Conservation (phyloP, 306 rosid genomes). For the Rosa chinensis region DNA sequence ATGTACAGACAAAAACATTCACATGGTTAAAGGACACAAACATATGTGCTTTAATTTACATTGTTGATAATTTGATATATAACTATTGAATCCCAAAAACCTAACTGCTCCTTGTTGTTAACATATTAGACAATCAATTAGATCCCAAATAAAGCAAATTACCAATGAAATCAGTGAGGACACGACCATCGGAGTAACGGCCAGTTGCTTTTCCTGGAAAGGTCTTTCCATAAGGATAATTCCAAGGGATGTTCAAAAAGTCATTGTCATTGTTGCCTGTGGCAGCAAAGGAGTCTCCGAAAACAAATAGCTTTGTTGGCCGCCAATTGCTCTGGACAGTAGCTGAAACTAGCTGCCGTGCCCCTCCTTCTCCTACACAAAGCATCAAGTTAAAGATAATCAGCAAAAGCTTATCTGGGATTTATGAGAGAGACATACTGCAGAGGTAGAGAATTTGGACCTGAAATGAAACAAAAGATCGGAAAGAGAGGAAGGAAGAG, state of each 20-base stretch:
- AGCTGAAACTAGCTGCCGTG: neutral
- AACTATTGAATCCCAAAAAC: too few relatives aligned
- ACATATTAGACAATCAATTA: too few relatives aligned
- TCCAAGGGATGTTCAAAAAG: neutral
- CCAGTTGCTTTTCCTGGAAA: conserved; percentile 25
- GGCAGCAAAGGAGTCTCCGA: conserved; percentile 30
- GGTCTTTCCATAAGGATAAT: conserved; percentile 26
- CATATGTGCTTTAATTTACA: neutral
- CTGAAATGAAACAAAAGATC: neutral
- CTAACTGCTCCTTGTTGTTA: too few relatives aligned
- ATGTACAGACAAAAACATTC: neutral
- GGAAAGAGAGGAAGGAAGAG: neutral
- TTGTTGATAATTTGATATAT: too few relatives aligned
- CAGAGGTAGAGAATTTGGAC: neutral
- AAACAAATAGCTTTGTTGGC: conserved; percentile 19
- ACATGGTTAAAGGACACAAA: neutral
- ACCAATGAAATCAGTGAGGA: conserved; percentile 30
- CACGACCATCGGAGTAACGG: conserved; percentile 31
- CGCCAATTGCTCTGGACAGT: neutral
- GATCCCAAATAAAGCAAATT: neutral
- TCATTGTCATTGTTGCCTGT: conserved; percentile 18
- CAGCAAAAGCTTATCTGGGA: neutral
- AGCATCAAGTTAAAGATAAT: neutral
- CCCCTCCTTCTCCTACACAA: neutral
- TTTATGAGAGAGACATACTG: neutral